Conservation (phyloP, 129 eudicot species). For the Daucus carota region DH1_v3.0 NC_030385.2:7401501-7402000, state of each 20-base stretch:
- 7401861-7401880: background rate
- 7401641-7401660: constrained; percentile 13
- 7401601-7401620: constrained; percentile 48
- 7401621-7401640: constrained; percentile 31
- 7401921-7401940: no score
- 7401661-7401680: constrained; percentile 8
- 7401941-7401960: no score
- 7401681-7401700: constrained; percentile 1
- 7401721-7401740: constrained; percentile 26
- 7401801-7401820: background rate
- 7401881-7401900: no score
- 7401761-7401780: constrained; percentile 3
- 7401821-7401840: background rate
- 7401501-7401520: background rate
- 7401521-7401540: background rate
- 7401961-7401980: no score
- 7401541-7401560: background rate
- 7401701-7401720: constrained; percentile 15
- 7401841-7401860: background rate
- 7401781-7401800: background rate
- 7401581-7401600: constrained; percentile 90
- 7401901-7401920: no score
- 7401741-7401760: background rate
- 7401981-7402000: no score
- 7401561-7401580: constrained; percentile 45